These are phyloP conservation scores for Oryza meridionalis DNA, from an alignment of 176 grass and related monocot species.

Conservation along the genomic window DNA sequence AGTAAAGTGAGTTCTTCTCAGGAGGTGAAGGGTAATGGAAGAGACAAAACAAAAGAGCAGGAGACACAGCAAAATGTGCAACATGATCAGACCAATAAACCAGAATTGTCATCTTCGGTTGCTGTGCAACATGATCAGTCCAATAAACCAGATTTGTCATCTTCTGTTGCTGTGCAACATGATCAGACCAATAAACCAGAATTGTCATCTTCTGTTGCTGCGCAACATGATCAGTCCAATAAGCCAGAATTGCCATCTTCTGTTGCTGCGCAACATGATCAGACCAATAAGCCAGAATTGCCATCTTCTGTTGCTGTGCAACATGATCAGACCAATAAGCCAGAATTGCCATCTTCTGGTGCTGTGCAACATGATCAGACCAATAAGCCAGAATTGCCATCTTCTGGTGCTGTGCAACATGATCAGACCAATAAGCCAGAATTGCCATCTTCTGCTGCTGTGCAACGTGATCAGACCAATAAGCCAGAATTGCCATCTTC, in stretches of 20 bases:
- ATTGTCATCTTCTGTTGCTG: slow-evolving; percentile 18
- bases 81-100: slow-evolving; percentile 38
- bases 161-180: not conserved
- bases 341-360: slow-evolving; percentile 32
- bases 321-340: slow-evolving; percentile 38
- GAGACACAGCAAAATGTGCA: slow-evolving; percentile 44
- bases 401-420: too few species aligned
- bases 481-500: too few species aligned
- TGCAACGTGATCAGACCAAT: too few species aligned
- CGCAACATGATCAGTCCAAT: slow-evolving; percentile 40
- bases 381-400: too few species aligned
- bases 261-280: not conserved
- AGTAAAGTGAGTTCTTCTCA: slow-evolving; percentile 56
- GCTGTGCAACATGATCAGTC: slow-evolving; percentile 39
- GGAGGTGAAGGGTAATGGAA: slow-evolving; percentile 51
- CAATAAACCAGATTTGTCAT: slow-evolving; percentile 38
- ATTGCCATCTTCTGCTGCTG: too few species aligned
- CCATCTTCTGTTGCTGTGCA: slow-evolving; percentile 32
- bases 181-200: slow-evolving; percentile 45
- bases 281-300: slow-evolving; percentile 40
- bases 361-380: too few species aligned
- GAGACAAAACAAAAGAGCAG: slow-evolving; percentile 45
- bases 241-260: slow-evolving; percentile 17
- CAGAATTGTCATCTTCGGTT: slow-evolving; percentile 35
- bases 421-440: too few species aligned